Evolutionary conservation across 1,139 yeast genomes (phyloP).

Genomic region (Blastobotrys serpentis): DNA sequence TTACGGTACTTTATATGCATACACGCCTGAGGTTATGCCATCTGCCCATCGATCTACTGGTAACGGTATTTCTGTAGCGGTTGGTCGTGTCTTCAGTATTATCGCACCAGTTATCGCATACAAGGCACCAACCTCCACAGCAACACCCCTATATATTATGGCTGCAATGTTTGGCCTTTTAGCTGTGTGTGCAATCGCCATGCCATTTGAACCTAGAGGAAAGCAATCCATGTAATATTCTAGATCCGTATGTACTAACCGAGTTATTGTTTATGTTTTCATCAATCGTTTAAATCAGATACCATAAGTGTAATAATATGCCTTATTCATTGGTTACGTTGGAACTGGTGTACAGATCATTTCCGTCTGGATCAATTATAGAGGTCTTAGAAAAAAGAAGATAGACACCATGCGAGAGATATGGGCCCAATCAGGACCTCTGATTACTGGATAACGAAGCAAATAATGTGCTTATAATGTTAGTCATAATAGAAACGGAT

Average conservation of each 20-base stretch:
- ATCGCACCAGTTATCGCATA: slow-evolving; percentile 55
- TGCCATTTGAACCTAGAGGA: slow-evolving; percentile 47
- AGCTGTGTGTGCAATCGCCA: slow-evolving; percentile 44
- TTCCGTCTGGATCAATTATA: too few species aligned
- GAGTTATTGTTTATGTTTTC: neutral
- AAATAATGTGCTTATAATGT: too few species aligned
- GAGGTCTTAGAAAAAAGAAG: too few species aligned
- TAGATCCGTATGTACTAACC: neutral
- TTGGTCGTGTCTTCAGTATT: slow-evolving; percentile 48
- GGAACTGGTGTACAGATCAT: too few species aligned
- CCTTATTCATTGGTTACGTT: too few species aligned
- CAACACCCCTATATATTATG: slow-evolving; percentile 58
- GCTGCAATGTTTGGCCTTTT: slow-evolving; percentile 52
- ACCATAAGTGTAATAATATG: too few species aligned
- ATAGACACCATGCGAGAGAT: too few species aligned
- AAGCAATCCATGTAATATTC: slow-evolving; percentile 22
- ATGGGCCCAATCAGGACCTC: too few species aligned
- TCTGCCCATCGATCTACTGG: slow-evolving; percentile 58
- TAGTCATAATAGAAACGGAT: too few species aligned
- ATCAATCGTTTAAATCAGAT: too few species aligned
- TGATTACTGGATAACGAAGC: too few species aligned
- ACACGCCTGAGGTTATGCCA: slow-evolving; percentile 60
- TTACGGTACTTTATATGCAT: slow-evolving; percentile 56
- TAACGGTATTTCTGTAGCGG: slow-evolving; percentile 50
- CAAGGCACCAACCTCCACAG: slow-evolving; percentile 44